phyloP scores from a whole-genome alignment of 1,284 basidiomycete genomes.

The Xerocomus alliaceus region DNA sequence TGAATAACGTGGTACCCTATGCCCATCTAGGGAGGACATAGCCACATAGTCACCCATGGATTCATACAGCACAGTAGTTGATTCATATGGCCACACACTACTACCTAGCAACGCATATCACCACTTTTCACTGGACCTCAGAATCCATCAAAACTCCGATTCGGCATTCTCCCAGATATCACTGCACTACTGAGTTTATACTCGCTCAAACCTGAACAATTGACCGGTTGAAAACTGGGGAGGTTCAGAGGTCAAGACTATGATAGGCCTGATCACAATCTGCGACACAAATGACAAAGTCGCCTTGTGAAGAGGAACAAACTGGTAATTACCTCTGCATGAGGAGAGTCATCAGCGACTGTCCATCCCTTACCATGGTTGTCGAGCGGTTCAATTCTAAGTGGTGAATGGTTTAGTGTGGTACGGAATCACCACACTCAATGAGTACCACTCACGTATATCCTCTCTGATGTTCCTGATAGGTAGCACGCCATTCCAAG shows the following conservation, averaged over 20 bases:
- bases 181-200: no score
- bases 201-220: neutral
- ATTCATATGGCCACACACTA: no score
- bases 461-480: neutral
- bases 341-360: neutral
- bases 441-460: neutral
- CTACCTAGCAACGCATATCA: no score
- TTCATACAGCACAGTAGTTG: no score
- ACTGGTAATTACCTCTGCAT: neutral
- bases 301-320: no score
- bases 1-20: no score
- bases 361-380: neutral
- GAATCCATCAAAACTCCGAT: no score
- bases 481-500: neutral
- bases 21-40: no score
- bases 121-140: no score
- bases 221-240: neutral
- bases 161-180: no score
- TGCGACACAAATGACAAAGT: neutral
- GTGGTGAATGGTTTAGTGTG: neutral
- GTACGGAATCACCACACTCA: neutral
- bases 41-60: no score
- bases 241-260: neutral
- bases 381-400: neutral
- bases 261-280: neutral